Percentiles rank a stretch among this genome's conserved stretches.
Conservation (phyloP, 2,329 filamentous ascomycete genomes). For the Didymella glomerata region DNA sequence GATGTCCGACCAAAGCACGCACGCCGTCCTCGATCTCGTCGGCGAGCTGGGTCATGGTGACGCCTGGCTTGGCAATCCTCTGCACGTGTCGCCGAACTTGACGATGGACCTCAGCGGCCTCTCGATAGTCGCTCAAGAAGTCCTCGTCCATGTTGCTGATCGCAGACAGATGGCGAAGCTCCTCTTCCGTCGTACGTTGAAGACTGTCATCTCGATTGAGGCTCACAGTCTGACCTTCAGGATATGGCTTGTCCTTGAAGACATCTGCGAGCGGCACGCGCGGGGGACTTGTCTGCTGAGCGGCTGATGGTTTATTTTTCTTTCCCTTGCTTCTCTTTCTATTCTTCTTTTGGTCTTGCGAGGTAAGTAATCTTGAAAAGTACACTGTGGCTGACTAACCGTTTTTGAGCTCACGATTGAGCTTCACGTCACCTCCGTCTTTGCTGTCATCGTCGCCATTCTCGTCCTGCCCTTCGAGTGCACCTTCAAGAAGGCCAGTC, state of each 20-base stretch:
- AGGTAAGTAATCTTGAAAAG: background rate
- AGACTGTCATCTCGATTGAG: constrained; percentile 70
- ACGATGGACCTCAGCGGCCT: constrained; percentile 85
- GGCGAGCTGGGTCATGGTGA: constrained; percentile 79
- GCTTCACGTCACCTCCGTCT: constrained; percentile 45
- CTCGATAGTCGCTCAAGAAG: constrained; percentile 79
- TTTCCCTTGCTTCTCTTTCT: constrained; percentile 71
- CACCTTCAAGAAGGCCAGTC: constrained; percentile 46
- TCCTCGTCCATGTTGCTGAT: constrained; percentile 75
- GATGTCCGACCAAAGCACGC: constrained; percentile 75
- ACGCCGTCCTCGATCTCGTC: constrained; percentile 84
- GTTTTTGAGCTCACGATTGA: constrained; percentile 31
- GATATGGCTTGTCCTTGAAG: constrained; percentile 74
- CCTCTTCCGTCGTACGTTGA: constrained; percentile 80
- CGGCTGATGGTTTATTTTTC: constrained; percentile 67
- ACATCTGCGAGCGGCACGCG: constrained; percentile 74
- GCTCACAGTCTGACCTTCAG: constrained; percentile 77
- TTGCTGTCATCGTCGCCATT: constrained; percentile 58
- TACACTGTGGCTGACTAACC: constrained; percentile 4
- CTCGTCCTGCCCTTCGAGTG: constrained; percentile 56
- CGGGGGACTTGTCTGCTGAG: constrained; percentile 76
- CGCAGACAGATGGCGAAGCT: constrained; percentile 74
- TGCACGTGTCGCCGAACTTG: constrained; percentile 84
- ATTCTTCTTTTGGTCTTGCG: constrained; percentile 73
- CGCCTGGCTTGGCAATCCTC: constrained; percentile 78